Percentiles rank a stretch among this genome's conserved stretches.
phyloP scores from a whole-genome alignment of 176 grass and related monocot genomes.

The Oryza longistaminata region DNA sequence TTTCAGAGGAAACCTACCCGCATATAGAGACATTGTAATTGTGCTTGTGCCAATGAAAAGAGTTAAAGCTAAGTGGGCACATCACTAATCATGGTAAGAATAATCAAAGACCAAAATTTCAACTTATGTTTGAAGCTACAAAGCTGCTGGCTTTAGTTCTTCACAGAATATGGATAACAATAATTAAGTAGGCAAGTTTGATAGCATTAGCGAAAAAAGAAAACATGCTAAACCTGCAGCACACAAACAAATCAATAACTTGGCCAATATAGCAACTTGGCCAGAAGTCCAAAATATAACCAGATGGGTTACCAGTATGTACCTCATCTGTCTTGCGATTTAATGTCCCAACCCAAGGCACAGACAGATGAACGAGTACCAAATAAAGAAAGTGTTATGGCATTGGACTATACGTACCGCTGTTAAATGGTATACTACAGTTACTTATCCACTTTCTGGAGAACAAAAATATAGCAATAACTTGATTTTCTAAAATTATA shows the following conservation, averaged over 20 bases:
- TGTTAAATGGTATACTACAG: neutral
- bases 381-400: neutral
- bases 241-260: neutral
- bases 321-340: neutral
- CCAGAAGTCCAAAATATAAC: neutral
- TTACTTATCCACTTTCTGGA: neutral
- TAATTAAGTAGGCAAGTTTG: constrained; percentile 1
- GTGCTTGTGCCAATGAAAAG: neutral
- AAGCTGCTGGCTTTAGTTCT: neutral
- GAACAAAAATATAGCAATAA: neutral
- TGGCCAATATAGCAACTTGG: neutral
- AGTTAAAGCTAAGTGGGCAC: neutral
- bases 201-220: neutral
- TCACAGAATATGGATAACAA: neutral
- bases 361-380: neutral
- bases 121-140: constrained; percentile 1
- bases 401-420: neutral
- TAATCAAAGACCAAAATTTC: constrained; percentile 4
- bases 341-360: neutral
- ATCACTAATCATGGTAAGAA: neutral
- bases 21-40: neutral
- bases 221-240: neutral
- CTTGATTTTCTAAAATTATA: neutral
- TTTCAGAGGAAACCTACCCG: neutral
- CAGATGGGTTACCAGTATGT: neutral